Percentiles rank a stretch among this genome's conserved stretches.
Conservation (phyloP, 2,329 filamentous ascomycete genomes). For the Phyllosticta capitalensis region DNA sequence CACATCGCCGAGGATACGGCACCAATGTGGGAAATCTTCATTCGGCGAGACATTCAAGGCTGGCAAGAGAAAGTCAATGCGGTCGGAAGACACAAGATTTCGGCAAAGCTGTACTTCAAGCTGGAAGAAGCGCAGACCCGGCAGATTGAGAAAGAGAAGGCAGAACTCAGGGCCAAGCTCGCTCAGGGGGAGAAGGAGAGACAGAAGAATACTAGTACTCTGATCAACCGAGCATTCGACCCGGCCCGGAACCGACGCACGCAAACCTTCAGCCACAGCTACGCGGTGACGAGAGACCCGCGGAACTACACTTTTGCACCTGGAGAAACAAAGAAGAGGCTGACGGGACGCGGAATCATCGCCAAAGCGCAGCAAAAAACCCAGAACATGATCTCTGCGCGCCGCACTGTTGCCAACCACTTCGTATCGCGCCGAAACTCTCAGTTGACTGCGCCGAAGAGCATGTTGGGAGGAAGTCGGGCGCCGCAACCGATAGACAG, state of each 20-base stretch:
- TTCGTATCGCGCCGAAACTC: not conserved
- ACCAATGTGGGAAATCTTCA: conserved; percentile 71
- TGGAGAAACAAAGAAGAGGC: conserved; percentile 7
- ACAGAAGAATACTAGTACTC: conserved; percentile 9
- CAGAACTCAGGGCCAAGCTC: conserved; percentile 19
- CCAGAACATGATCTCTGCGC: not conserved
- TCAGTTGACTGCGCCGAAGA: conserved; percentile 3
- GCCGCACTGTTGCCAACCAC: not conserved
- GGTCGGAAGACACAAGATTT: conserved; percentile 58
- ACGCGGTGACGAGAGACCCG: not conserved
- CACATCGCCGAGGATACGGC: conserved; percentile 61
- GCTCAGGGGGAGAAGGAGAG: conserved; percentile 2
- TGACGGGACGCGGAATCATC: conserved; percentile 8
- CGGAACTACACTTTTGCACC: conserved; percentile 8
- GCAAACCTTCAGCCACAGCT: not conserved
- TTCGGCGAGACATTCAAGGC: conserved; percentile 64
- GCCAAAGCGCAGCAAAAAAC: conserved; percentile 8
- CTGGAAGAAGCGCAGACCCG: conserved; percentile 32
- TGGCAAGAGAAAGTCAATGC: conserved; percentile 54
- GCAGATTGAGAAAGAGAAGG: conserved; percentile 24
- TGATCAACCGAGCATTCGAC: conserved; percentile 2
- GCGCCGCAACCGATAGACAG: conserved; percentile 4
- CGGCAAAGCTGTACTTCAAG: conserved; percentile 65
- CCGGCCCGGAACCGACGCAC: conserved; percentile 1
- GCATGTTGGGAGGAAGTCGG: conserved; percentile 5